Conservation (phyloP, 2,329 filamentous ascomycete genomes). For the Uncinocarpus reesii region DNA sequence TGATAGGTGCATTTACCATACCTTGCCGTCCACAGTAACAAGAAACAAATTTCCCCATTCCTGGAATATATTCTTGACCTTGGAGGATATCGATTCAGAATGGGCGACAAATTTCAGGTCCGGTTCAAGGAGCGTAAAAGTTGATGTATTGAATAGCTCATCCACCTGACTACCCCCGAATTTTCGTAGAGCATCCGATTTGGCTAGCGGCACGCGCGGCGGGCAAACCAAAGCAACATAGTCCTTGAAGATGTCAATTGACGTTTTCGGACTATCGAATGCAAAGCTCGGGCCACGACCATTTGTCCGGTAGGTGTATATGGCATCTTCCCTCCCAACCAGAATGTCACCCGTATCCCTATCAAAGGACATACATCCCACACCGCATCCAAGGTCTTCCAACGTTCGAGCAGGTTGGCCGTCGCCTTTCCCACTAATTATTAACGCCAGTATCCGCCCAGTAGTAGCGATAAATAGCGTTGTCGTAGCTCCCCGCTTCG, state of each 20-base stretch:
- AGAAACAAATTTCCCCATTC: constrained; percentile 89
- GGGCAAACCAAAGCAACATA: constrained; percentile 83
- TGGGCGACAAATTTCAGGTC: constrained; percentile 84
- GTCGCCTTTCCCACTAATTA: constrained; percentile 79
- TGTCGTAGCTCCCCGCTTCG: constrained; percentile 54
- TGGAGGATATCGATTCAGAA: constrained; percentile 70
- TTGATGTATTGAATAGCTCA: constrained; percentile 74
- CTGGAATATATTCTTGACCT: constrained; percentile 67
- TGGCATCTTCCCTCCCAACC: constrained; percentile 86
- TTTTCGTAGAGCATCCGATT: constrained; percentile 55
- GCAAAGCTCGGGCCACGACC: constrained; percentile 80
- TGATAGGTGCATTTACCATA: constrained; percentile 32
- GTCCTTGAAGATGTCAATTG: constrained; percentile 67
- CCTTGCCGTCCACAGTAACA: constrained; percentile 86
- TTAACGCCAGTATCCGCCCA: constrained; percentile 71
- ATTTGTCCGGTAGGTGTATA: constrained; percentile 82
- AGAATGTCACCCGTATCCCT: constrained; percentile 70
- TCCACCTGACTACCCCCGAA: constrained; percentile 66
- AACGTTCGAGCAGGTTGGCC: constrained; percentile 78
- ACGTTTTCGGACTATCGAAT: constrained; percentile 81
- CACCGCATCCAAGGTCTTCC: constrained; percentile 78
- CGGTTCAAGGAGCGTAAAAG: constrained; percentile 83
- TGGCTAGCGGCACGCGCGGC: constrained; percentile 48
- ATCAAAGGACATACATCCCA: constrained; percentile 92
- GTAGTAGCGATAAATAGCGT: constrained; percentile 90